Evolutionary conservation across 129 eudicot species (phyloP).

Genomic region (Pseudognaphalium luteoalbum): DNA sequence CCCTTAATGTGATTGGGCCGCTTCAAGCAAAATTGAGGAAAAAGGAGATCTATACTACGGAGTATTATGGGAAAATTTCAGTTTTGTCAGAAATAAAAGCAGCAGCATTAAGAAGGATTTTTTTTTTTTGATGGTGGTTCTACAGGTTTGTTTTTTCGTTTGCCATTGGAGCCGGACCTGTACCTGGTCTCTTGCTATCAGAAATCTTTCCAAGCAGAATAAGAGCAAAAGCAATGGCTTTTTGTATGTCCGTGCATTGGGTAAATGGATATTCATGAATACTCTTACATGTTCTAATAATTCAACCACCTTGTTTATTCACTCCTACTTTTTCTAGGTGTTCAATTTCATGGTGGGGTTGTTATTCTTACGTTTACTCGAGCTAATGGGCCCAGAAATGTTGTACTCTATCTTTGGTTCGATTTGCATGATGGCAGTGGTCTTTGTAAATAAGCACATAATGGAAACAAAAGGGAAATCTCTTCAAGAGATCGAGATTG

Average conservation of each 20-base stretch:
- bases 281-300: not conserved
- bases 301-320: not conserved
- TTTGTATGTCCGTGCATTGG: constrained; percentile 98
- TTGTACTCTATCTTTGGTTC: constrained; percentile 69
- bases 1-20: not conserved
- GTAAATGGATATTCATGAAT: constrained; percentile 34
- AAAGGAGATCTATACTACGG: not conserved
- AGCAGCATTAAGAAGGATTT: not conserved
- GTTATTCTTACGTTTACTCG: constrained; percentile 79
- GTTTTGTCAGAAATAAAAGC: too few relatives aligned
- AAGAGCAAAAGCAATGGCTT: constrained; percentile 96
- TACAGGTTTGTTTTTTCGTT: constrained; percentile 87
- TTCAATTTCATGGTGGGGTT: constrained; percentile 83
- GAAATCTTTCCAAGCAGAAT: constrained; percentile 81
- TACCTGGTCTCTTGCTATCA: constrained; percentile 80
- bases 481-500: constrained; percentile 95
- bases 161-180: constrained; percentile 95
- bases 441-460: constrained; percentile 70
- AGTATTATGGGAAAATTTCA: too few relatives aligned
- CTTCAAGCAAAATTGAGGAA: not conserved
- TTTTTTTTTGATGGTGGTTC: not conserved
- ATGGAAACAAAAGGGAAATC: constrained; percentile 95
- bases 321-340: constrained; percentile 41
- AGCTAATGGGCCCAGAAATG: constrained; percentile 70
- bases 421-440: constrained; percentile 77